Evolutionary conservation across 2,329 filamentous ascomycete genomes (phyloP).

Genomic region (Penicillium sp.): DNA sequence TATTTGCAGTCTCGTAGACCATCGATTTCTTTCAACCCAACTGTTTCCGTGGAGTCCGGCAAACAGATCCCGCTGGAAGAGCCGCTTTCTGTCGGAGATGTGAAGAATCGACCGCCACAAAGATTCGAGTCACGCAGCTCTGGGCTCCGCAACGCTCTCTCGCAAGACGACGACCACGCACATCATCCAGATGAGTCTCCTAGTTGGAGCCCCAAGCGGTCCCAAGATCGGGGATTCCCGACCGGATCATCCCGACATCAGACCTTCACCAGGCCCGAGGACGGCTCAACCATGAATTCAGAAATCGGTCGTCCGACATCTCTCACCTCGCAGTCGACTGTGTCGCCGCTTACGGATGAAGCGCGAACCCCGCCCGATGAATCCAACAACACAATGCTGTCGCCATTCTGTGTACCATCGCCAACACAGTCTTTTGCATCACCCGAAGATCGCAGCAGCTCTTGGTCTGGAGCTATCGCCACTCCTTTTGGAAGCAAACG

Average conservation of each 20-base stretch:
- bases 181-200: slow-evolving; percentile 17
- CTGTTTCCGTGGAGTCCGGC: slow-evolving; percentile 44
- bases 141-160: slow-evolving; percentile 38
- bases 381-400: slow-evolving; percentile 36
- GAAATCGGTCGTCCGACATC: slow-evolving; percentile 43
- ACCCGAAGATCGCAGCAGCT: slow-evolving; percentile 42
- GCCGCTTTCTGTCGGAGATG: slow-evolving; percentile 37
- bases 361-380: slow-evolving; percentile 44
- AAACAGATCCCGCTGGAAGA: slow-evolving; percentile 40
- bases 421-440: slow-evolving; percentile 40
- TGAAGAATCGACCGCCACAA: slow-evolving; percentile 23
- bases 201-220: slow-evolving; percentile 24
- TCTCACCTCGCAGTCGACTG: slow-evolving; percentile 47
- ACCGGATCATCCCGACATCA: slow-evolving; percentile 28
- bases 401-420: slow-evolving; percentile 41
- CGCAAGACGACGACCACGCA: slow-evolving; percentile 32
- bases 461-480: slow-evolving; percentile 38
- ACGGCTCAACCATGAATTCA: slow-evolving; percentile 23
- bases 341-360: slow-evolving; percentile 43
- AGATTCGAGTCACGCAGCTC: slow-evolving; percentile 36
- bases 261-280: slow-evolving; percentile 23
- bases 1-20: slow-evolving; percentile 43
- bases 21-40: slow-evolving; percentile 46
- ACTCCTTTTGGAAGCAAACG: slow-evolving; percentile 40
- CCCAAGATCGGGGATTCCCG: slow-evolving; percentile 26